phyloP scores from a whole-genome alignment of 1,284 basidiomycete genomes.

The Peniophora sp. region DNA sequence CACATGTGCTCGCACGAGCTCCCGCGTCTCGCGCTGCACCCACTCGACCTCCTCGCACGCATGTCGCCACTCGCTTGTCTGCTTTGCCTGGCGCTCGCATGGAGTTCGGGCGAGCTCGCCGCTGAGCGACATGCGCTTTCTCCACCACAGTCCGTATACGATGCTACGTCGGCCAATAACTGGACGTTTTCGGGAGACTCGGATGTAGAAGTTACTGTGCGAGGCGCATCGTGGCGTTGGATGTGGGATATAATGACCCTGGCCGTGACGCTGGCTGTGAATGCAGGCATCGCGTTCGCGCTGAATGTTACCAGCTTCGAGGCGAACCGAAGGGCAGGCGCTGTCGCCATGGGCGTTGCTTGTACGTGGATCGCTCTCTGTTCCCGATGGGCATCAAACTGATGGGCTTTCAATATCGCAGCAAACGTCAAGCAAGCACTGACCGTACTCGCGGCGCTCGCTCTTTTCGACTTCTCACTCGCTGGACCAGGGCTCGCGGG shows the following conservation, averaged over 20 bases:
- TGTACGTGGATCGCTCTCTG: slow-evolving; percentile 35
- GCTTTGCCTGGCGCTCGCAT: slow-evolving; percentile 74
- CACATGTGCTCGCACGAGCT: slow-evolving; percentile 18
- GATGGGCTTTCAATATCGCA: slow-evolving; percentile 20
- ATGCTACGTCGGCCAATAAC: not conserved
- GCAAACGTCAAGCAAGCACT: slow-evolving; percentile 93
- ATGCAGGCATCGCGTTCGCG: slow-evolving; percentile 83
- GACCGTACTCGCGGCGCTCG: slow-evolving; percentile 79
- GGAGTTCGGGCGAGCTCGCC: slow-evolving; percentile 72
- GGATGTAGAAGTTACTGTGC: too few species aligned
- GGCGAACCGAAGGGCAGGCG: slow-evolving; percentile 83
- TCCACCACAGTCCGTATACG: slow-evolving; percentile 14
- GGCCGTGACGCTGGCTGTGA: slow-evolving; percentile 56
- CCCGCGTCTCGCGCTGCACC: slow-evolving; percentile 56
- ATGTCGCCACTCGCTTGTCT: slow-evolving; percentile 86
- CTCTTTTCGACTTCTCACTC: slow-evolving; percentile 78
- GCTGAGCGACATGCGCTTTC: slow-evolving; percentile 33
- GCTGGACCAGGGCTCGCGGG: slow-evolving; percentile 73
- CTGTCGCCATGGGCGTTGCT: slow-evolving; percentile 82
- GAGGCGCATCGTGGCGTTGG: slow-evolving; percentile 22
- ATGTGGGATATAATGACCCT: slow-evolving; percentile 29
- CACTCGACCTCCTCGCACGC: slow-evolving; percentile 78
- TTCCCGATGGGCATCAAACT: slow-evolving; percentile 1
- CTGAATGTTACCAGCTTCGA: slow-evolving; percentile 90
- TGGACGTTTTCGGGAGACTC: slow-evolving; percentile 21